Percentiles rank a stretch among this genome's conserved stretches.
phyloP scores from a whole-genome alignment of 345 rosid species.

The Streptanthus diversifolius region DNA sequence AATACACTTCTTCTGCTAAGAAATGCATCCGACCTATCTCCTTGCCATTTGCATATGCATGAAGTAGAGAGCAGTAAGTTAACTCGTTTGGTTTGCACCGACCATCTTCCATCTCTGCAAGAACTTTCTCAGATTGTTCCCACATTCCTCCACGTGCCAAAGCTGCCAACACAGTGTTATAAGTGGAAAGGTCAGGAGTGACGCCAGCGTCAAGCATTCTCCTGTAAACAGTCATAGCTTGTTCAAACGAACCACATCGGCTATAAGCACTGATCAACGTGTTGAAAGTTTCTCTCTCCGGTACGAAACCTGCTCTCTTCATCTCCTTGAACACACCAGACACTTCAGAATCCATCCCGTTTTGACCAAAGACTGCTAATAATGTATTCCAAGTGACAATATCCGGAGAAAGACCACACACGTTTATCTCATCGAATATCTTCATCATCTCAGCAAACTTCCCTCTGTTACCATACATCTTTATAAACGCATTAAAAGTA shows the following conservation, averaged over 20 bases:
- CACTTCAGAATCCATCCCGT: constrained; percentile 83
- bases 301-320: constrained; percentile 94
- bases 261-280: constrained; percentile 89
- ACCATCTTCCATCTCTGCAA: constrained; percentile 75
- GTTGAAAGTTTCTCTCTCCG: constrained; percentile 92
- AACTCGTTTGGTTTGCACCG: constrained; percentile 84
- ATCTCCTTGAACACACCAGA: constrained; percentile 92
- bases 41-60: constrained; percentile 87
- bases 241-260: constrained; percentile 80
- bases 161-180: constrained; percentile 89
- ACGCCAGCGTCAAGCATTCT: constrained; percentile 88
- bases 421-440: constrained; percentile 78
- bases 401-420: constrained; percentile 58
- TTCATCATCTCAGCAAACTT: constrained; percentile 89
- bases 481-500: constrained; percentile 87
- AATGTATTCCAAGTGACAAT: constrained; percentile 96
- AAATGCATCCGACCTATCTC: constrained; percentile 70
- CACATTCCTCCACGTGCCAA: constrained; percentile 95
- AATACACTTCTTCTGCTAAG: constrained; percentile 78
- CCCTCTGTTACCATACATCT: constrained; percentile 91
- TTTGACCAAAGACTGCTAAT: constrained; percentile 87
- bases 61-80: constrained; percentile 78
- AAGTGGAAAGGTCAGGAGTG: constrained; percentile 81
- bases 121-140: constrained; percentile 86
- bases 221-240: constrained; percentile 77